phyloP scores from a whole-genome alignment of 257 asterid genomes.

The Fraxinus pennsylvanica region DNA sequence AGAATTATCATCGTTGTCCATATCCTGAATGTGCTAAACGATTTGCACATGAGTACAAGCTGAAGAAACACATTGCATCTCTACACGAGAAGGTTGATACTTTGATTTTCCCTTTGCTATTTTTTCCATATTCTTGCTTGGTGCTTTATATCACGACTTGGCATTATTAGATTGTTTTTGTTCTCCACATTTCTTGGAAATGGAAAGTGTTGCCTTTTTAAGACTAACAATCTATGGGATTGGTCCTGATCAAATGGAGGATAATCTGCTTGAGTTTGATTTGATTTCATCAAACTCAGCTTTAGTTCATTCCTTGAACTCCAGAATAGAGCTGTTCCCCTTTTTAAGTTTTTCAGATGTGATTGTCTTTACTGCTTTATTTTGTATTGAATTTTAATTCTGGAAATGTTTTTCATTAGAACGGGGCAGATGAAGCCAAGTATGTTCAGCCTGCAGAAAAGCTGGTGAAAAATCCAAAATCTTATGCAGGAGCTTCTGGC shows the following conservation, averaged over 20 bases:
- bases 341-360: not conserved
- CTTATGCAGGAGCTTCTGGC: conserved; percentile 49
- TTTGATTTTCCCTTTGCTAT: not conserved
- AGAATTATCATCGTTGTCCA: conserved; percentile 94
- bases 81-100: conserved; percentile 83
- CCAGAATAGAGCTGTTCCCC: not conserved
- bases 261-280: not conserved
- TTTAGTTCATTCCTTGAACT: not conserved
- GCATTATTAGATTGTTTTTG: not conserved
- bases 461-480: conserved; percentile 65
- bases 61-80: conserved; percentile 78
- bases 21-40: conserved; percentile 96
- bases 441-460: conserved; percentile 51
- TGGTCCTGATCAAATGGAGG: not conserved
- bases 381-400: not conserved
- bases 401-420: conserved; percentile 37
- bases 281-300: not conserved
- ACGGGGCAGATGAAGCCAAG: conserved; percentile 50
- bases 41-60: conserved; percentile 96
- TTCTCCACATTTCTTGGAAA: not conserved
- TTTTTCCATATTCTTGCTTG: not conserved
- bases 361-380: not conserved
- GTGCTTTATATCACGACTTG: not conserved
- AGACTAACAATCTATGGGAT: not conserved
- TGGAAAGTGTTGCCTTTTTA: not conserved